phyloP scores from a whole-genome alignment of 768 basidiomycete species.

The Leccinum subtestaceum region DNA sequence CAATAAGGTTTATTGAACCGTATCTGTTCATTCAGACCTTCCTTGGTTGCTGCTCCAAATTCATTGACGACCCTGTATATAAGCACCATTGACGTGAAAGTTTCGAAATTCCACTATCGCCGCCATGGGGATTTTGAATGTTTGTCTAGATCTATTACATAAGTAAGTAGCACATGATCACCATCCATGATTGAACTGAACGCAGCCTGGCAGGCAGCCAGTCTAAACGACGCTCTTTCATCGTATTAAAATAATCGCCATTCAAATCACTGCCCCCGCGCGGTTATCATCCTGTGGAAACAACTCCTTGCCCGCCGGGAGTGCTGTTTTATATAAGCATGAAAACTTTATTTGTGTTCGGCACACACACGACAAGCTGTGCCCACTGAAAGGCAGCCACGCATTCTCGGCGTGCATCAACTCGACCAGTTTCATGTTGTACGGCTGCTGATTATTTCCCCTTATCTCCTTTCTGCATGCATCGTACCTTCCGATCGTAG shows the following conservation, averaged over 20 bases:
- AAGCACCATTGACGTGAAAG: conserved; percentile 7
- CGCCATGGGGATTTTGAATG: conserved; percentile 24
- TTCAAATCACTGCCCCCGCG: conserved; percentile 23
- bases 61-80: conserved; percentile 23
- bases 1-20: conserved; percentile 11
- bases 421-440: conserved; percentile 16
- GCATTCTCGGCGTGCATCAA: conserved; percentile 30
- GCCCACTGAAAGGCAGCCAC: conserved; percentile 19
- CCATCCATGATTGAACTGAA: background rate
- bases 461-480: conserved; percentile 25
- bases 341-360: conserved; percentile 19
- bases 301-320: conserved; percentile 5
- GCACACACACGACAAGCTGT: conserved; percentile 10
- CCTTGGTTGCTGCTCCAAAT: conserved; percentile 8
- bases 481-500: conserved; percentile 11
- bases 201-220: background rate
- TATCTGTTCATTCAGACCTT: conserved; percentile 12
- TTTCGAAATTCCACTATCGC: conserved; percentile 24
- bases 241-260: conserved; percentile 16
- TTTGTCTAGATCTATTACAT: background rate
- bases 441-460: conserved; percentile 12
- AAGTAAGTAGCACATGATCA: background rate
- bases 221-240: conserved; percentile 1
- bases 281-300: conserved; percentile 25
- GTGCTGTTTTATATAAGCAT: conserved; percentile 3